Evolutionary conservation across 2,329 filamentous ascomycete genomes (phyloP).

Genomic region (Botryotinia narcissicola): DNA sequence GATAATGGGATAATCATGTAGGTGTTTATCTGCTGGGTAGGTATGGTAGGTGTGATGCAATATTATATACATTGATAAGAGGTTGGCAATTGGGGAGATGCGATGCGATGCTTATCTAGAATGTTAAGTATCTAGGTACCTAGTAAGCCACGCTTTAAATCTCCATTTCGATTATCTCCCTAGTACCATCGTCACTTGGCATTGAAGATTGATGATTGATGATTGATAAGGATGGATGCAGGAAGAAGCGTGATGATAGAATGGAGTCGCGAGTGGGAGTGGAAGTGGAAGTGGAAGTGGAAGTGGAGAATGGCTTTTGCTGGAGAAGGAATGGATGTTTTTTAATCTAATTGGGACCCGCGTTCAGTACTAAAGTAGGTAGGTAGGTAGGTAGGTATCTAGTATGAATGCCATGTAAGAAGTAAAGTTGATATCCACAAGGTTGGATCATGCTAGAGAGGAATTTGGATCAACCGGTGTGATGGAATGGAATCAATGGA

Average conservation of each 20-base stretch:
- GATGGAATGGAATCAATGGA: too few relatives aligned
- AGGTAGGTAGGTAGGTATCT: background rate
- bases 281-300: background rate
- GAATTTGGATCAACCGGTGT: too few relatives aligned
- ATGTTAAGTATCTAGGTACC: too few relatives aligned
- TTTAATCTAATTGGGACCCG: conserved; percentile 3
- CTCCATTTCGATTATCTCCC: background rate
- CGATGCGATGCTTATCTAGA: too few relatives aligned
- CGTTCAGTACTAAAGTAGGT: background rate
- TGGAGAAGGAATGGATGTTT: background rate
- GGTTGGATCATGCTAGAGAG: background rate
- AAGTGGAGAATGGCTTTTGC: background rate
- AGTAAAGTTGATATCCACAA: background rate
- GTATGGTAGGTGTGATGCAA: background rate
- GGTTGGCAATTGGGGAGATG: too few relatives aligned
- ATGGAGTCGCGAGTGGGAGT: too few relatives aligned
- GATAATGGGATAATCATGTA: background rate
- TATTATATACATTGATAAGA: background rate
- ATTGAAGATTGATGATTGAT: background rate
- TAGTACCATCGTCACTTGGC: background rate
- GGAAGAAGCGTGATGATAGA: too few relatives aligned
- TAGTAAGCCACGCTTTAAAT: background rate
- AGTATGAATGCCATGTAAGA: background rate
- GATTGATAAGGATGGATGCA: background rate
- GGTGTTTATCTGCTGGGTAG: too few relatives aligned